These are phyloP conservation scores for Batkoa obscura DNA, from an alignment of 371 early-diverging fungal species.

Conservation along the genomic window DNA sequence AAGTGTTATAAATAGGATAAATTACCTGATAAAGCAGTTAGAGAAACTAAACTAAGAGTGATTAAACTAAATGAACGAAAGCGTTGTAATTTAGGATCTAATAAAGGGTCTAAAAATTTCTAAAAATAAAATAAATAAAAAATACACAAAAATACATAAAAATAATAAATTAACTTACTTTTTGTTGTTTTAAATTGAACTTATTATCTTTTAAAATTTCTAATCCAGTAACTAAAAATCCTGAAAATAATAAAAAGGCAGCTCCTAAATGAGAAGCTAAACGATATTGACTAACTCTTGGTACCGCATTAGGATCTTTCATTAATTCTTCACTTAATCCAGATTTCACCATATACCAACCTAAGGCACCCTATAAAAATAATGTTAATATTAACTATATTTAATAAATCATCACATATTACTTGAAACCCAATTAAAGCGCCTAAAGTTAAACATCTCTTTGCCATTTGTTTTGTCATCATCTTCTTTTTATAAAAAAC, in stretches of 20 bases:
- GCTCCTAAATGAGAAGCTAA: slow-evolving; percentile 80
- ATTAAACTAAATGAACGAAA: no score
- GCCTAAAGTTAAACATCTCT: slow-evolving; percentile 50
- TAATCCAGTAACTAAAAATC: slow-evolving; percentile 56
- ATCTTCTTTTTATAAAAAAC: slow-evolving; percentile 66
- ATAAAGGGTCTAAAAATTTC: no score
- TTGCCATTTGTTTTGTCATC: slow-evolving; percentile 45
- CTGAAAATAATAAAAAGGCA: slow-evolving; percentile 73
- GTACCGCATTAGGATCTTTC: slow-evolving; percentile 58
- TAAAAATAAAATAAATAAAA: no score
- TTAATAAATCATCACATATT: slow-evolving; percentile 6
- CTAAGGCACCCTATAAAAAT: slow-evolving; percentile 54
- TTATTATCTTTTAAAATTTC: slow-evolving; percentile 10
- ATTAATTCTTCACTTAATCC: slow-evolving; percentile 67
- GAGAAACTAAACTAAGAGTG: slow-evolving; percentile 43
- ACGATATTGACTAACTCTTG: slow-evolving; percentile 87
- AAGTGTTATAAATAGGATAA: background rate
- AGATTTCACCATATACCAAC: slow-evolving; percentile 96
- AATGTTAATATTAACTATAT: background rate
- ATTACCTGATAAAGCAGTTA: slow-evolving; percentile 72
- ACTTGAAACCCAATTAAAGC: slow-evolving; percentile 69
- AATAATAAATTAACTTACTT: background rate
- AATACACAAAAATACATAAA: no score
- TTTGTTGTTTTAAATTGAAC: no score
- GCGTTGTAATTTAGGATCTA: no score